Base-by-base conservation (phyloP, 78 protist species). In the Dictyostelium brefeldianum region DNA sequence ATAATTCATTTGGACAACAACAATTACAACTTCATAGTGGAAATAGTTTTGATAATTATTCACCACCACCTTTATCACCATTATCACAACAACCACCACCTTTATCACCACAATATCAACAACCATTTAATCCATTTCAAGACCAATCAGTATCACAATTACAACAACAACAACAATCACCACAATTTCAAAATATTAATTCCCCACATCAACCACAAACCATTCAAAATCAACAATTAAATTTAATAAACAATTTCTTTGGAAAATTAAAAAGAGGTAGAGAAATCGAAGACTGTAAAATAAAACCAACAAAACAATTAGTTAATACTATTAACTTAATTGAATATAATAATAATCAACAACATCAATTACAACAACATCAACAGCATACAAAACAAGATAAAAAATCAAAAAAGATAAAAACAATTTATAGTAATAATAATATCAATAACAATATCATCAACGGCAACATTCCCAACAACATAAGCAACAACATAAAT, bases 61-160 rank as follows among this genome's bases (percentile, higher is more conserved):
- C 65, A 20, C n/a, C 65, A 56, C 65, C 65, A 18, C 65, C 65
- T 20, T 56, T 56, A 56, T 56, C 65, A 56, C 65, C 65, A 56
- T 18, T 25, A 56, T 56, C 65, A 4, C 27, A 20, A 56, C n/a
- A 20, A 56, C n/a, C 65, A 20, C 65, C 65, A 18, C 65, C 65
- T 10, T 56, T 56, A 56, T 56, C 65, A 3, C 65, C 65, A 18
- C n/a, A 20, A 20, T 56, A n/a, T 20, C 65, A 56, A 56, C 65
- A 56, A 7, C 18, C n/a, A 56, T 20, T 56, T 36, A 36, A 36
- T 36, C 43, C 43, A 36, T 36, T 36, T 36, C 43, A 36, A 36
- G 43, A 36, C 2, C 43, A 36, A 36, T 36, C 43, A 36, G 43
- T 36, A 36, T 36, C 43, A 36, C 43, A 36, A 36, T 36, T 36